Percentiles rank a stretch among this genome's conserved stretches.
Evolutionary conservation across 345 rosid species (phyloP).

Genomic region (Ceriops tagal): DNA sequence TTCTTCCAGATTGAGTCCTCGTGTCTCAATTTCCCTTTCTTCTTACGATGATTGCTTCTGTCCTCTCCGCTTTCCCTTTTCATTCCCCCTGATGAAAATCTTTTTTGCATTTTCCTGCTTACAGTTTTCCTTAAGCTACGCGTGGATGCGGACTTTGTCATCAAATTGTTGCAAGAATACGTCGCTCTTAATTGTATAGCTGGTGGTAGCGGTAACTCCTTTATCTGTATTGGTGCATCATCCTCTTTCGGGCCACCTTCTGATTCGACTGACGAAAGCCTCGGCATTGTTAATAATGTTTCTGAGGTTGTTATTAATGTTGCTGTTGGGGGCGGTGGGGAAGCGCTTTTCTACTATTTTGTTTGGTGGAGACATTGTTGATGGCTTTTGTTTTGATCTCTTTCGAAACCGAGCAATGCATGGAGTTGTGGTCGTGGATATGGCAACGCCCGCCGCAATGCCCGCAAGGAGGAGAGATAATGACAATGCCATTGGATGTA

Average conservation of each 20-base stretch:
- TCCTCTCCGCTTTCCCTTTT: slow-evolving; percentile 8
- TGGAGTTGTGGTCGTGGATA: slow-evolving; percentile 34
- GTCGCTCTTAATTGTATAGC: slow-evolving; percentile 23
- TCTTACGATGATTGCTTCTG: slow-evolving; percentile 4
- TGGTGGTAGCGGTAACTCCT: slow-evolving; percentile 46
- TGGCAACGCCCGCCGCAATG: slow-evolving; percentile 33
- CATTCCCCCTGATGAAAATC: slow-evolving; percentile 33
- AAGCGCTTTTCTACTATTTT: background rate
- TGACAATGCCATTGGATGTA: slow-evolving; percentile 3
- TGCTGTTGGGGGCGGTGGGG: background rate
- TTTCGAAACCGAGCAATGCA: slow-evolving; percentile 41
- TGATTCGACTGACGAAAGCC: slow-evolving; percentile 1
- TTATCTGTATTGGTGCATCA: background rate
- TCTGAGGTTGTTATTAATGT: background rate
- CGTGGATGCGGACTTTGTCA: slow-evolving; percentile 21
- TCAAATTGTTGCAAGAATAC: slow-evolving; percentile 26
- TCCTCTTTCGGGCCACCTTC: background rate
- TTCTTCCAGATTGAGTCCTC: slow-evolving; percentile 57
- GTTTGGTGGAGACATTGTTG: background rate
- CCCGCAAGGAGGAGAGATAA: slow-evolving; percentile 22
- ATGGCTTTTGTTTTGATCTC: slow-evolving; percentile 10
- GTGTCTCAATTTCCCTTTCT: slow-evolving; percentile 34
- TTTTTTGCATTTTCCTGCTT: slow-evolving; percentile 37
- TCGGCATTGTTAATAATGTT: background rate
- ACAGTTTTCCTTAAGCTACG: slow-evolving; percentile 3